These are phyloP conservation scores for Priceomyces haplophilus DNA, from an alignment of 805 yeast genomes.

Conservation along the genomic window DNA sequence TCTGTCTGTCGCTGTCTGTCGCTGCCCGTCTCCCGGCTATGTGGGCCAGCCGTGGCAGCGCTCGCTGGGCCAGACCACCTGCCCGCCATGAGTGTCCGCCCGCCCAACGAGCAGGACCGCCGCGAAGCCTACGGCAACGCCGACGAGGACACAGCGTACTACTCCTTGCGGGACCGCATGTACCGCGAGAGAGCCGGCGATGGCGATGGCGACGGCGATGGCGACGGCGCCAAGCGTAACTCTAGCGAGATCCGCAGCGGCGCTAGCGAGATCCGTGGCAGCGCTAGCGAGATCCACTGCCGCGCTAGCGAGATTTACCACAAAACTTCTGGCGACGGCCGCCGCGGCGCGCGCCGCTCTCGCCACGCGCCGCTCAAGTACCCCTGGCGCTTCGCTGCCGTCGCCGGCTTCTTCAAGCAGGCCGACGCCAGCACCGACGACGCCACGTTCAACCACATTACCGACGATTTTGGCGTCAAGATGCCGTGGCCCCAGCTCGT, in stretches of 20 bases:
- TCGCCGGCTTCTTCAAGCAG: slow-evolving; percentile 48
- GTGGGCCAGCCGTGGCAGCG: neutral
- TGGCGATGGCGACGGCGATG: no score
- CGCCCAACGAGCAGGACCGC: slow-evolving; percentile 23
- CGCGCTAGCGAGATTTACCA: no score
- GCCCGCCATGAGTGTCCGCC: slow-evolving; percentile 11
- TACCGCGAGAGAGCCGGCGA: slow-evolving; percentile 15
- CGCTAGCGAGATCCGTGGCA: no score
- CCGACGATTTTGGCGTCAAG: slow-evolving; percentile 41
- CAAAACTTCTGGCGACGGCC: no score
- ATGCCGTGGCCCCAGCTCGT: slow-evolving; percentile 36
- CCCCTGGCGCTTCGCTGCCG: slow-evolving; percentile 44
- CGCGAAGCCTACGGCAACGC: slow-evolving; percentile 26
- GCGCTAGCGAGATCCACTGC: no score
- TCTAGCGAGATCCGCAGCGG: no score
- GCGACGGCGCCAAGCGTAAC: no score
- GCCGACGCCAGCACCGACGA: slow-evolving; percentile 40
- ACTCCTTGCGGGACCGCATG: slow-evolving; percentile 7
- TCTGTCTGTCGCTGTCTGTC: neutral
- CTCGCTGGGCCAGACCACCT: no score
- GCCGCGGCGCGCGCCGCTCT: no score
- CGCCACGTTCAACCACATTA: slow-evolving; percentile 34
- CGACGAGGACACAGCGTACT: slow-evolving; percentile 18
- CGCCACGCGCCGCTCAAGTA: no score
- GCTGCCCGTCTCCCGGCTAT: no score